Conservation (phyloP, 139 green algal genomes). For the Chlamydomonas eustigma region DNA sequence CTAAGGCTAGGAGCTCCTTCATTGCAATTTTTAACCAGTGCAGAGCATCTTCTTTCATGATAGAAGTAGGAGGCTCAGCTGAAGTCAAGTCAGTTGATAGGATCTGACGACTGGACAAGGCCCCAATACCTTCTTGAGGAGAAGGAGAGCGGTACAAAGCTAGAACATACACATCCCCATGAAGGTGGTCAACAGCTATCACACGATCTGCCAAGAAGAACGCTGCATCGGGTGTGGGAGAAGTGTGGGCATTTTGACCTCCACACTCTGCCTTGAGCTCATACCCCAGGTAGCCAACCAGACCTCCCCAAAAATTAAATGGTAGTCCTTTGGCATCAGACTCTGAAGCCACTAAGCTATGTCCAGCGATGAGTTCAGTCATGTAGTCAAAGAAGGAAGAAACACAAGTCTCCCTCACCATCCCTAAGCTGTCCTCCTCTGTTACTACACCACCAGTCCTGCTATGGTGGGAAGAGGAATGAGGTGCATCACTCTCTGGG, state of each 20-base stretch:
- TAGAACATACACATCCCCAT: slow-evolving; percentile 71
- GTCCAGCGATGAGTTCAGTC: slow-evolving; percentile 21
- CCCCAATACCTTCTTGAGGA: not conserved
- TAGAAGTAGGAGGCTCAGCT: too few species aligned
- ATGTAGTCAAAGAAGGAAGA: slow-evolving; percentile 50
- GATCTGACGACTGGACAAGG: not conserved
- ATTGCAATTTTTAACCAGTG: not conserved
- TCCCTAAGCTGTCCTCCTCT: slow-evolving; percentile 1
- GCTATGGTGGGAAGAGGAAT: too few species aligned
- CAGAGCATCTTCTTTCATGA: not conserved
- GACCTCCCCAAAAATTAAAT: slow-evolving; percentile 93
- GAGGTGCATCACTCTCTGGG: too few species aligned
- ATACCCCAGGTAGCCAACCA: slow-evolving; percentile 95
- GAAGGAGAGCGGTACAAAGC: slow-evolving; percentile 38
- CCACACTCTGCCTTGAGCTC: slow-evolving; percentile 89
- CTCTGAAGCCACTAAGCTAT: slow-evolving; percentile 19
- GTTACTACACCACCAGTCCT: not conserved
- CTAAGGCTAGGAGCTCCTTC: not conserved
- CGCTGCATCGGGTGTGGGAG: slow-evolving; percentile 74
- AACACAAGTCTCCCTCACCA: too few species aligned
- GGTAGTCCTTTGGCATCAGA: slow-evolving; percentile 56
- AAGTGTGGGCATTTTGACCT: slow-evolving; percentile 27
- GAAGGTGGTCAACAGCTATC: slow-evolving; percentile 78
- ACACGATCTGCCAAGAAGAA: slow-evolving; percentile 86
- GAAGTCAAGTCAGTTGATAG: too few species aligned